phyloP scores from a whole-genome alignment of 371 early-diverging fungal species.

The Zychaea mexicana region DNA sequence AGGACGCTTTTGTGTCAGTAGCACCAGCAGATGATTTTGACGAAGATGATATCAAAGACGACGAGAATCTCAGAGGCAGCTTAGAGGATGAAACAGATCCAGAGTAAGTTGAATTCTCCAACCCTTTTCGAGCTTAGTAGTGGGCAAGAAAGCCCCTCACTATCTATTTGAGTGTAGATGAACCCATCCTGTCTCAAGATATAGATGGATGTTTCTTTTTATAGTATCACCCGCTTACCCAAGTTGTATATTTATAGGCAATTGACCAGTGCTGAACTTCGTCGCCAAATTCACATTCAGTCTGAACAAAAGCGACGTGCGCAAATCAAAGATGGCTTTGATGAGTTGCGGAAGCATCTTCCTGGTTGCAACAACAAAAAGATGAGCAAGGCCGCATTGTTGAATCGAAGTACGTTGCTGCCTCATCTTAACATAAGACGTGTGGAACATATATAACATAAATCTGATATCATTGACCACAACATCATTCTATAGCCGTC shows the following conservation, averaged over 20 bases:
- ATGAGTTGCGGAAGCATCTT: slow-evolving; percentile 51
- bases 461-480: too few species aligned
- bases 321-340: slow-evolving; percentile 55
- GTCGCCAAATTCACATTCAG: slow-evolving; percentile 56
- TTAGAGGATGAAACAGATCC: neutral
- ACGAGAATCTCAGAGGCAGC: neutral
- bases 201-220: too few species aligned
- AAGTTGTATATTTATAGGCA: slow-evolving; percentile 4
- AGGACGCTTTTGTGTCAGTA: too few species aligned
- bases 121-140: too few species aligned
- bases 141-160: too few species aligned
- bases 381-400: slow-evolving; percentile 58
- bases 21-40: neutral
- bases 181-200: too few species aligned
- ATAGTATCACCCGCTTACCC: too few species aligned
- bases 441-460: neutral
- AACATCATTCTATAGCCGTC: slow-evolving; percentile 30
- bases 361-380: slow-evolving; percentile 57
- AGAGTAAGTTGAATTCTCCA: neutral
- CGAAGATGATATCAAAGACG: neutral
- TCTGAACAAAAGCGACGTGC: slow-evolving; percentile 57
- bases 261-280: slow-evolving; percentile 39
- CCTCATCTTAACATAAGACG: neutral
- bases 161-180: too few species aligned
- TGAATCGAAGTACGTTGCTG: slow-evolving; percentile 46